phyloP scores from a whole-genome alignment of 768 basidiomycete species.

The Boletus rex-veris region DNA sequence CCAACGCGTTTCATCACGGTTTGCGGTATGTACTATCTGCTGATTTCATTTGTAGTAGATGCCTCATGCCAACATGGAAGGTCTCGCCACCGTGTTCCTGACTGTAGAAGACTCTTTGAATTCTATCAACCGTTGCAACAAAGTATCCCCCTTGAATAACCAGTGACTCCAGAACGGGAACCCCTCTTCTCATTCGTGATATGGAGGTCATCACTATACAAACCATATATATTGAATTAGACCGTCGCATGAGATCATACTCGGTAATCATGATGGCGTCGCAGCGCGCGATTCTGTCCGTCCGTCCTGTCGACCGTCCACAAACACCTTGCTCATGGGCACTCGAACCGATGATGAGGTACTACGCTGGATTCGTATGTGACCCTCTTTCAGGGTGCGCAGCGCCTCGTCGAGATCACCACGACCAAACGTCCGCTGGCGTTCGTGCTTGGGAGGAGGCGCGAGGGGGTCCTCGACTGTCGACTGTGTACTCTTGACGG shows the following conservation, averaged over 20 bases:
- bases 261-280: not conserved
- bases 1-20: too few relatives aligned
- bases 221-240: not conserved
- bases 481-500: conserved; percentile 36
- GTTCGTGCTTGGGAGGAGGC: conserved; percentile 43
- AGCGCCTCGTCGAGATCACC: conserved; percentile 86
- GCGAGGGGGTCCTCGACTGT: conserved; percentile 26
- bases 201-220: not conserved
- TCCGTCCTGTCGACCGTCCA: conserved; percentile 24
- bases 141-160: conserved; percentile 55
- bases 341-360: conserved; percentile 13
- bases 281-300: conserved; percentile 1
- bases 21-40: too few relatives aligned
- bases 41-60: too few relatives aligned
- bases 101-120: conserved; percentile 52
- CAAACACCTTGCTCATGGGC: conserved; percentile 22
- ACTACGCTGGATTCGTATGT: conserved; percentile 13
- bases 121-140: conserved; percentile 56
- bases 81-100: too few relatives aligned
- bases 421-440: conserved; percentile 57
- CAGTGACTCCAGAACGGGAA: too few relatives aligned
- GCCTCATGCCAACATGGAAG: too few relatives aligned
- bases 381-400: conserved; percentile 70
- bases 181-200: not conserved
- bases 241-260: not conserved